A percentile compares a stretch with the other conserved stretches of the same genome.
These are phyloP conservation scores for Laburnicola sp. DNA, from an alignment of 2,329 filamentous ascomycete genomes.

Conservation along the genomic window DNA sequence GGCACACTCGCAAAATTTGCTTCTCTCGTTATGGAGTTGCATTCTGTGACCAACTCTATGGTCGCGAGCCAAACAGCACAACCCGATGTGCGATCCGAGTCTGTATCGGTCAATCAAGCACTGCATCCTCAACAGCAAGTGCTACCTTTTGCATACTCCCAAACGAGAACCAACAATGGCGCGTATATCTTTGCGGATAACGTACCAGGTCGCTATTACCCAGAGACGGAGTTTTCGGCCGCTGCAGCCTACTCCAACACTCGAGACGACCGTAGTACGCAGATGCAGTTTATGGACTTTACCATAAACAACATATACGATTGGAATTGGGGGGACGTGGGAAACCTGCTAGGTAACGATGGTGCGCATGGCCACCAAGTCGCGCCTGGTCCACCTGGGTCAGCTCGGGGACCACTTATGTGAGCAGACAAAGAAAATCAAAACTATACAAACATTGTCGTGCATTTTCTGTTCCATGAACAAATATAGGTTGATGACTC, in stretches of 20 bases:
- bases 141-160: conserved; percentile 24
- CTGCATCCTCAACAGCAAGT: conserved; percentile 10
- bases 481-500: too few relatives aligned
- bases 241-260: conserved; percentile 20
- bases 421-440: neutral
- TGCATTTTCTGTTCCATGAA: too few relatives aligned
- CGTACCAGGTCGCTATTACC: conserved; percentile 26
- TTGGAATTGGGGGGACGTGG: conserved; percentile 42
- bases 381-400: neutral
- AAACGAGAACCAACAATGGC: conserved; percentile 30
- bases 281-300: conserved; percentile 44
- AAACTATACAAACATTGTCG: too few relatives aligned
- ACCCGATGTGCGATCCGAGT: neutral
- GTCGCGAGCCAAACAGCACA: conserved; percentile 3
- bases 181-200: conserved; percentile 38
- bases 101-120: neutral
- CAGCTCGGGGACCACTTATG: neutral
- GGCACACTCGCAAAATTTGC: conserved; percentile 46
- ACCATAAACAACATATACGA: conserved; percentile 41
- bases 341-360: conserved; percentile 30
- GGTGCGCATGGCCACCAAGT: conserved; percentile 3
- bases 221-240: conserved; percentile 21
- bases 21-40: conserved; percentile 42
- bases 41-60: conserved; percentile 38
- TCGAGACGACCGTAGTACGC: conserved; percentile 32